phyloP scores from a whole-genome alignment of 495 filamentous ascomycete genomes.

The Penicillium silybi region DNA sequence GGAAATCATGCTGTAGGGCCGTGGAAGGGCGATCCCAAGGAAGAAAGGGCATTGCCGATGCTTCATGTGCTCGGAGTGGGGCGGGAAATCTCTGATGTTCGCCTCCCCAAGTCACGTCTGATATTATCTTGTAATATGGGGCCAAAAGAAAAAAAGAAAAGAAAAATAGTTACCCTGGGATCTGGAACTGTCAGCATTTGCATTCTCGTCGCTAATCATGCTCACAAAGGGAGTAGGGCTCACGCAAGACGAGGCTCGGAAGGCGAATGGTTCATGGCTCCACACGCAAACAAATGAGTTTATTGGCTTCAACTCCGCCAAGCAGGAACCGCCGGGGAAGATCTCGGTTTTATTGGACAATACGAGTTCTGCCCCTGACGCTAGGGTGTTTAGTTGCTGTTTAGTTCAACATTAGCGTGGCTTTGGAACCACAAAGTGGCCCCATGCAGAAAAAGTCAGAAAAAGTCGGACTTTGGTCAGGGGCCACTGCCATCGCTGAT shows the following conservation, averaged over 20 bases:
- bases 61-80: constrained; percentile 1
- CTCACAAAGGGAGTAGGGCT: background rate
- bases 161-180: no score
- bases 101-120: background rate
- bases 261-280: constrained; percentile 1
- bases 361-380: constrained; percentile 16
- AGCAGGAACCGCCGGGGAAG: constrained; percentile 27
- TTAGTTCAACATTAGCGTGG: background rate
- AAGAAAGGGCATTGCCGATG: background rate
- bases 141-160: no score
- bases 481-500: constrained; percentile 7
- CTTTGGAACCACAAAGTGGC: constrained; percentile 3
- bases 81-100: background rate
- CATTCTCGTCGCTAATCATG: background rate
- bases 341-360: constrained; percentile 4
- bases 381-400: background rate
- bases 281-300: constrained; percentile 6
- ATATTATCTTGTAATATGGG: no score
- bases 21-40: background rate
- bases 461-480: constrained; percentile 4
- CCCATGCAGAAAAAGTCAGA: background rate
- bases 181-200: background rate
- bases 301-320: constrained; percentile 18
- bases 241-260: background rate
- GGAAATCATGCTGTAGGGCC: background rate